Conservation (phyloP, 2,329 filamentous ascomycete species). For the Aspergillus pseudoviridinutans region DNA sequence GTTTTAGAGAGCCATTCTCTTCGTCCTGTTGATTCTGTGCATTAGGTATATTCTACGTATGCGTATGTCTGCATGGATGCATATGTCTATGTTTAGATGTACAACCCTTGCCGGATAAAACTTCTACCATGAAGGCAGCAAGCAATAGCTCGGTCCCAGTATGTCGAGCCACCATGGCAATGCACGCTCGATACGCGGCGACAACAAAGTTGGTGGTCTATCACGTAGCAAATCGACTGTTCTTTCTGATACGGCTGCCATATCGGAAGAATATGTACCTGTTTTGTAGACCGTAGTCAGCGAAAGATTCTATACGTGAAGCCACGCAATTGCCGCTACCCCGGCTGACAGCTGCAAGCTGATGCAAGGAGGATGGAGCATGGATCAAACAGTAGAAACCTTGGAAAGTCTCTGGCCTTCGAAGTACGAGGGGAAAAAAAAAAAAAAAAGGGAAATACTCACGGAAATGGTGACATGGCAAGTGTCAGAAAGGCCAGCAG, state of each 20-base stretch:
- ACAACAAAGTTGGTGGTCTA: constrained; percentile 7
- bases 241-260: constrained; percentile 39
- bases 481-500: constrained; percentile 43
- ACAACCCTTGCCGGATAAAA: not conserved
- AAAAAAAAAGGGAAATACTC: constrained; percentile 20
- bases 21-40: not conserved
- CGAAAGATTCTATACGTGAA: not conserved
- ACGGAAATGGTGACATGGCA: constrained; percentile 45
- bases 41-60: not conserved
- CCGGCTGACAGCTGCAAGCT: not conserved
- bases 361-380: not conserved
- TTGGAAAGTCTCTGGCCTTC: not conserved
- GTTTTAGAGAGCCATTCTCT: not conserved
- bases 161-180: constrained; percentile 1
- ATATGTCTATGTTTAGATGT: not conserved
- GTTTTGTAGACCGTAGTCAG: constrained; percentile 5
- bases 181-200: not conserved
- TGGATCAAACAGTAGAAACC: not conserved
- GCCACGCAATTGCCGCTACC: not conserved
- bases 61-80: not conserved
- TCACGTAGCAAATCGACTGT: constrained; percentile 36
- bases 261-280: constrained; percentile 45
- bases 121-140: not conserved
- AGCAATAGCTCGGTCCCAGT: not conserved
- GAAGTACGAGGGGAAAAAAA: too few species aligned